These are phyloP conservation scores for Poa pratensis DNA, from an alignment of 176 grass and related monocot species.

Conservation along the genomic window DNA sequence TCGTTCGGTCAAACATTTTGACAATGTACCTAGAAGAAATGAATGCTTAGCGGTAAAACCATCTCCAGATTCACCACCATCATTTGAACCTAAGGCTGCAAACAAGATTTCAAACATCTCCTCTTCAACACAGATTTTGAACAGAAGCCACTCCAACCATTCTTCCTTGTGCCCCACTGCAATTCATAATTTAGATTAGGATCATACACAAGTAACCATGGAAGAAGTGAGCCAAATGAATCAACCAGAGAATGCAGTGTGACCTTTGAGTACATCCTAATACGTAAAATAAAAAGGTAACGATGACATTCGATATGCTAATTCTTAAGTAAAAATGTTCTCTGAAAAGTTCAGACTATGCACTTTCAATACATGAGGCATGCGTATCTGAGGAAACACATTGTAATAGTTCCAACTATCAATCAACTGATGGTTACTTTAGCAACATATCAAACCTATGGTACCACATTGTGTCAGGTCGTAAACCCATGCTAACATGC, in stretches of 20 bases:
- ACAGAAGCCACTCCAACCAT: slow-evolving; percentile 91
- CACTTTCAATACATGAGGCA: neutral
- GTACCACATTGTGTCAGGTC: neutral
- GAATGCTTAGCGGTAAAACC: slow-evolving; percentile 51
- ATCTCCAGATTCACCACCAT: slow-evolving; percentile 33
- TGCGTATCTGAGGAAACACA: neutral
- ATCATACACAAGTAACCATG: slow-evolving; percentile 12
- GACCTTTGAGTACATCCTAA: neutral
- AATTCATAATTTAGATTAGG: slow-evolving; percentile 38
- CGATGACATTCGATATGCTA: neutral
- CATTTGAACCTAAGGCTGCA: slow-evolving; percentile 46
- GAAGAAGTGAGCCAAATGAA: neutral
- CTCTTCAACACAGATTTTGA: slow-evolving; percentile 84
- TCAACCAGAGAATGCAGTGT: neutral
- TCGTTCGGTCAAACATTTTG: slow-evolving; percentile 76
- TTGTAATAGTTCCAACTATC: neutral
- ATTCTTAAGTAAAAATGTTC: neutral
- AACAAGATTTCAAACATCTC: slow-evolving; percentile 66
- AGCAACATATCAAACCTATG: neutral
- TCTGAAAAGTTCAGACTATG: neutral
- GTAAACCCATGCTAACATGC: neutral
- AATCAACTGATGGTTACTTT: neutral
- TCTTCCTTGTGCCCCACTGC: slow-evolving; percentile 84
- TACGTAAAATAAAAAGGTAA: neutral
- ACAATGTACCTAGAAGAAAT: slow-evolving; percentile 69